Evolutionary conservation across 2,329 filamentous ascomycete genomes (phyloP), one percentile per base, ranked within the genome.

Genomic region (Thielaviopsis cerberus): DNA sequence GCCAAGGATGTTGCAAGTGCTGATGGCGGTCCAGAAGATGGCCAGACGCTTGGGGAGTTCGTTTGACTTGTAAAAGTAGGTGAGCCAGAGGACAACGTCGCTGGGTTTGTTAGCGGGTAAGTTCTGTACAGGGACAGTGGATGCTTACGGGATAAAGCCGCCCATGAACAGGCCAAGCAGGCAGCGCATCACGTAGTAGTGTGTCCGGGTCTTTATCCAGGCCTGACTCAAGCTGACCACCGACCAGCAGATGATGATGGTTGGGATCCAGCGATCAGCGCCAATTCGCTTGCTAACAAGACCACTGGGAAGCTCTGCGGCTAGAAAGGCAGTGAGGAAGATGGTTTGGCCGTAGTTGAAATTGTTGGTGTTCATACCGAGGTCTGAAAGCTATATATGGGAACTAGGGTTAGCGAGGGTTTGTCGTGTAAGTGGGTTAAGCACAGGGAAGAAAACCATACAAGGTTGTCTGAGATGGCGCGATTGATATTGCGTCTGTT

Each of bases 211-310:
- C 2, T 65, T 63, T 17, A 74, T 63, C 10, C 66, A 70, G 4
- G 70, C 69, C 57, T 74, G 72, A 0, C 66, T 68, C 0, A 67
- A 66, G 1, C 70, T 68, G 7, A 72, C 67, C 13, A 73, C 63
- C 0, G 69, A 72, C 72, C 72, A 74, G 11, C 63, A 63, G 24
- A 69, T 66, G 55, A 74, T 71, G 53, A 72, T 68, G 25, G 69
- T 67, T 0, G 71, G 72, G 7, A 74, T 73, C 72, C 71, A 74
- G 54, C 65, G 63, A 62, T 77, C 73, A 0, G 74, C 73, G 10
- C 75, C 75, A 7, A 77, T 63, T 56, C 74, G 74, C 66, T 77
- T 77, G 58, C 72, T 75, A 55, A 77, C 67, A 2, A 78, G 65
- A 17, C 73, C 73, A 53, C 73, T 74, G 2, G 75, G 75, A 0